phyloP scores from a whole-genome alignment of 2,329 filamentous ascomycete species.

The Colletotrichum gigasporum region DNA sequence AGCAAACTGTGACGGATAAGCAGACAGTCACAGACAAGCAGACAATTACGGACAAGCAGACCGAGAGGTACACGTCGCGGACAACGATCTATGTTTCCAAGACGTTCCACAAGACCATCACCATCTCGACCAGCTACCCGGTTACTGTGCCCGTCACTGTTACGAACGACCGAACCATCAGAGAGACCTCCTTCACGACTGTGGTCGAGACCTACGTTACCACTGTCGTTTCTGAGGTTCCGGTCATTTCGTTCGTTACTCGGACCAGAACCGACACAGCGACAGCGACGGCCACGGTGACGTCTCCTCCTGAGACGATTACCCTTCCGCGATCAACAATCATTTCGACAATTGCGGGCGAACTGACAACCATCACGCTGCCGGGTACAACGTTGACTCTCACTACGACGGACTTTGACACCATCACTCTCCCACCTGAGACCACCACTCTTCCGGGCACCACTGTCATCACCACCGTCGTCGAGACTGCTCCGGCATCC shows the following conservation, averaged over 20 bases:
- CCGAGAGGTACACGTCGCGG: constrained; percentile 12
- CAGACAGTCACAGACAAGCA: constrained; percentile 15
- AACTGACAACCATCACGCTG: constrained; percentile 19
- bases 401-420: constrained; percentile 2
- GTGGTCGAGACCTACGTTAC: constrained; percentile 1
- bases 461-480: constrained; percentile 45
- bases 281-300: not conserved
- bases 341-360: constrained; percentile 38
- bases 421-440: constrained; percentile 33
- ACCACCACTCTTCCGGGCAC: constrained; percentile 37
- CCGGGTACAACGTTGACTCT: constrained; percentile 26
- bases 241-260: constrained; percentile 13
- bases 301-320: constrained; percentile 6
- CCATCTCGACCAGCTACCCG: constrained; percentile 29
- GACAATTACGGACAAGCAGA: constrained; percentile 6
- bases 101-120: constrained; percentile 29
- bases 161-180: constrained; percentile 18
- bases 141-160: constrained; percentile 33
- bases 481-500: constrained; percentile 38
- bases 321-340: constrained; percentile 29
- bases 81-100: constrained; percentile 24
- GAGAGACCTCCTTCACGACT: constrained; percentile 18
- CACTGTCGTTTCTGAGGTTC: constrained; percentile 10
- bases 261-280: not conserved
- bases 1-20: not conserved